Evolutionary conservation across 345 rosid genomes (phyloP).

Genomic region (Aquilaria malaccensis): DNA sequence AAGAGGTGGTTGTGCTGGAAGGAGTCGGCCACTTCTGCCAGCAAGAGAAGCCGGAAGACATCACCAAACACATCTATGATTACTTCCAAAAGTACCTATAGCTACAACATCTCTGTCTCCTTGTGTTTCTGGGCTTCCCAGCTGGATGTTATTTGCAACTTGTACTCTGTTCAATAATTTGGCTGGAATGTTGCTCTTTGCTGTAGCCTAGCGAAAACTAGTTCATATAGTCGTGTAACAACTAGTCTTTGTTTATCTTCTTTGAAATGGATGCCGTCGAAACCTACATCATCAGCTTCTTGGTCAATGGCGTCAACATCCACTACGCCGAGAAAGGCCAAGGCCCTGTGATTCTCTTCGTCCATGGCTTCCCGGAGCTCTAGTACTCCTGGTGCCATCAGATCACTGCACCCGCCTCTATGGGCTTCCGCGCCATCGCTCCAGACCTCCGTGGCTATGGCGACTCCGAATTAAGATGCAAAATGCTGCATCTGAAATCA

Average conservation of each 20-base stretch:
- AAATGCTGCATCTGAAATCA: too few relatives aligned
- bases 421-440: constrained; percentile 54
- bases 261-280: too few relatives aligned
- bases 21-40: constrained; percentile 14
- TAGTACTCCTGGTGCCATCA: constrained; percentile 78
- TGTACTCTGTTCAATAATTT: too few relatives aligned
- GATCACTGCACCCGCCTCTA: constrained; percentile 37
- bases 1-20: constrained; percentile 10
- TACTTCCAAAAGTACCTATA: constrained; percentile 7
- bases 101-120: too few relatives aligned
- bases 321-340: constrained; percentile 51
- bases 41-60: constrained; percentile 9
- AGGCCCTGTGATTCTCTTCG: constrained; percentile 45
- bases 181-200: too few relatives aligned
- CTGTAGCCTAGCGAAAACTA: too few relatives aligned
- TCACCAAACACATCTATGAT: constrained; percentile 5
- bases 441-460: constrained; percentile 67
- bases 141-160: too few relatives aligned
- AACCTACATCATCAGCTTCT: too few relatives aligned
- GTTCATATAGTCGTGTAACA: too few relatives aligned
- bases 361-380: constrained; percentile 71
- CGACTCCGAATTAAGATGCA: constrained; percentile 27
- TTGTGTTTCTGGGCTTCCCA: too few relatives aligned
- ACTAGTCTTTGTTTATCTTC: too few relatives aligned
- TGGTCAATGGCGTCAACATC: constrained; percentile 13